Base-by-base conservation (phyloP, 805 yeast genomes). In the Kuraishia borneana region DNA sequence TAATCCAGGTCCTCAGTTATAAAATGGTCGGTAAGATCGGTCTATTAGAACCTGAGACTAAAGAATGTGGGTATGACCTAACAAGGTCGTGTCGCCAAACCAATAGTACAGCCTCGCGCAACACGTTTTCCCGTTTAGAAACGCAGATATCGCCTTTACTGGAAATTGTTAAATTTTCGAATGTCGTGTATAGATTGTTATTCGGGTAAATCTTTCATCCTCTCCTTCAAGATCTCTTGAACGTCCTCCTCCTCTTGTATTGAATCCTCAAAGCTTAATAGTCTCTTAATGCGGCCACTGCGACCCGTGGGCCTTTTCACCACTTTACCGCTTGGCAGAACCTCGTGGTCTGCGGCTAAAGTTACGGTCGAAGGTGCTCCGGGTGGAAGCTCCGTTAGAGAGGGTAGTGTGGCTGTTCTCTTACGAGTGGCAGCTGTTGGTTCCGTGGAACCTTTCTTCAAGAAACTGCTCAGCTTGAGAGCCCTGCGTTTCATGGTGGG, bases 271-370 rank as follows among this genome's bases (percentile, higher is more conserved):
- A 23, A 23, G 18, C 21, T 25, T 23, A 32, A n/a, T 7, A 23
- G 18, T 25, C 28, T 25, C 7, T 16, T 12, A 6, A 25, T 6
- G 6, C 28, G 7, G 12, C 28, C 28, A 6, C 16, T 6, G 13
- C 21, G 10, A 29, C 32, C 10, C 32, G 9, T n/a, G 20, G 17
- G 32, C 34, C 23, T 18, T 58, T 51, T 58, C 65, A 82, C 61
- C 12, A 73, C 56, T 41, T 77, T 72, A 25, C 94, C 94, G 50
- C 88, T 77, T 1, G 94, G 94, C 37, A 83, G 61, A 31, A 76
- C 57, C 42, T 79, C 89, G 30, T 62, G 65, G 6, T 61, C 68
- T 0, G 61, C 43, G 1, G 49, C 54, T 13, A 47, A 41, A 26
- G 46, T 44, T 4, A 56, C 66, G 12, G 51, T 44, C 4, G 61